Evolutionary conservation across 352 stramenopile species (phyloP), one percentile per base, ranked within the genome.

Genomic region (Pythium oligandrum): DNA sequence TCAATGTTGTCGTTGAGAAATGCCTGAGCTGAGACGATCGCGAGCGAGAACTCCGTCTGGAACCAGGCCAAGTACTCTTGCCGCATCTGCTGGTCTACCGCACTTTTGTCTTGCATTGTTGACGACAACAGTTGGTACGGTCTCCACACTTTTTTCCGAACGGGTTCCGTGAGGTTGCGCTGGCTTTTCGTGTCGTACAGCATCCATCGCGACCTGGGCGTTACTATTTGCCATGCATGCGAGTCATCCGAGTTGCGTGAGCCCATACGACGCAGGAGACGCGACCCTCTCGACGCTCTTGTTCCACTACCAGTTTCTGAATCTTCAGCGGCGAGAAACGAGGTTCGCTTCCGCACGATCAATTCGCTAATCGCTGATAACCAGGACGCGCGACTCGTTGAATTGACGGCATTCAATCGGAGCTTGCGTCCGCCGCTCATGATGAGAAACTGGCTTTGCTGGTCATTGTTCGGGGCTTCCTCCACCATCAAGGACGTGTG

Each of bases 81-180:
- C 33, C 78, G 68, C 30, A 58, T 70, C 17, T 48, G 51, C 17
- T 68, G 53, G 26, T 88, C 66, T 6, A 70, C 69, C 34, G 76
- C 71, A 35, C 54, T 44, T 37, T 77, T 84, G 4, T 64, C 64
- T 35, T 86, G 73, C 80, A 93, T 90, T 1, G 83, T 91, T 4
- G 83, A 87, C 3, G 80, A 75, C 10, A 89, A 66, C 4, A 93
- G 71, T 53, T 79, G 84, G 64, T 93, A 93, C 8, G 83, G 83
- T 51, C 70, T 70, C 83, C 83, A 93, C 3, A 70, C 64, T 26
- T 65, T 56, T 2, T 44, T 46, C n/a, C 67, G 46, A 55, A 51
- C 63, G 26, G 68, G 61, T 38, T 66, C 56, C 8, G 63, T 71
- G 1, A n/a, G 34, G 30, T 53, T 43, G 30, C 63, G 40, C 32